Evolutionary conservation across 2,329 filamentous ascomycete species (phyloP).

Genomic region (Dothistroma septosporum): DNA sequence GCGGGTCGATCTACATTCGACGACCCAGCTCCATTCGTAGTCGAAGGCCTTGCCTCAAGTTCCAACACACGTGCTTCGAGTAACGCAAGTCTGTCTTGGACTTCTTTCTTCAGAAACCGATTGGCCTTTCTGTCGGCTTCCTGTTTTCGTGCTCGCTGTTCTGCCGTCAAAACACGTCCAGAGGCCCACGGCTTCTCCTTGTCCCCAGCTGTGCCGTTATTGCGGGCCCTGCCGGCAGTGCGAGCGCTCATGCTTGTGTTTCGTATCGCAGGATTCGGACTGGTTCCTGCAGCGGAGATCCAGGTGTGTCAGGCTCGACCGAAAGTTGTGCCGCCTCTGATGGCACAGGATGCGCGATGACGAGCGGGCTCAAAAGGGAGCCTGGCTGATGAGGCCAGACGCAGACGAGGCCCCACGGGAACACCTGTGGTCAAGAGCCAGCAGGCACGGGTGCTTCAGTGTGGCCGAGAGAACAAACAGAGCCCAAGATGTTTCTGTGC

Average conservation of each 20-base stretch:
- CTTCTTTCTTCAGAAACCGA: slow-evolving; percentile 25
- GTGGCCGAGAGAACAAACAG: background rate
- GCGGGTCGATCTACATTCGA: background rate
- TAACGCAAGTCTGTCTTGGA: slow-evolving; percentile 21
- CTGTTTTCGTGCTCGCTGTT: slow-evolving; percentile 24
- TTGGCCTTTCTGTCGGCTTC: slow-evolving; percentile 25
- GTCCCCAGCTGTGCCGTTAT: slow-evolving; percentile 16
- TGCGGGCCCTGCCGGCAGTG: slow-evolving; percentile 14
- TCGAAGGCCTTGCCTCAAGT: slow-evolving; percentile 10
- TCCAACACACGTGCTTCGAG: slow-evolving; percentile 21
- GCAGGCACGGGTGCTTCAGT: background rate
- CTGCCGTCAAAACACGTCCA: slow-evolving; percentile 22
- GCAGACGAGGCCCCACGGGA: background rate
- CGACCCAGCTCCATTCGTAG: background rate
- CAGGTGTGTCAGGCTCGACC: background rate
- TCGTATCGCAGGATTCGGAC: background rate
- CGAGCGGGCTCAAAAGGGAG: background rate
- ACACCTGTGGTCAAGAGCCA: background rate
- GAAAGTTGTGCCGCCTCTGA: background rate
- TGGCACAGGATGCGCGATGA: background rate
- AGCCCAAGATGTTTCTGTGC: background rate
- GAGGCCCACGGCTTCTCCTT: slow-evolving; percentile 26
- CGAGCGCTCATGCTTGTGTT: slow-evolving; percentile 22
- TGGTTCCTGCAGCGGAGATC: background rate
- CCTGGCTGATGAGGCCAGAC: background rate